Conservation (phyloP, 1,284 basidiomycete species). For the Pseudozyma thailandica region DNA sequence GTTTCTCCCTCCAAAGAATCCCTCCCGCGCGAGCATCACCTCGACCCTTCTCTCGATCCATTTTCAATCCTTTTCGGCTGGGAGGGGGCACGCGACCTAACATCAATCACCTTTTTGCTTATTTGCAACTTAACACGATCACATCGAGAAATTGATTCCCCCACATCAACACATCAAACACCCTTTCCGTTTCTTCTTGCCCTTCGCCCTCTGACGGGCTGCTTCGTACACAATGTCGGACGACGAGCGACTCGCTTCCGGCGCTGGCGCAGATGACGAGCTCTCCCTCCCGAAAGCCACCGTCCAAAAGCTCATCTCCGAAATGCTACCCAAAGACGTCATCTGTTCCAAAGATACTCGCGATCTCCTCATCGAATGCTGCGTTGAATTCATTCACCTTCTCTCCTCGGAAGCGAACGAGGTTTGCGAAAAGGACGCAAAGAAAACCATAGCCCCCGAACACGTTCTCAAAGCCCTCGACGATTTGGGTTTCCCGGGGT, state of each 20-base stretch:
- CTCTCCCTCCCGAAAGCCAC: constrained; percentile 95
- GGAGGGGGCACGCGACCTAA: neutral
- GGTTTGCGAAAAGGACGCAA: constrained; percentile 96
- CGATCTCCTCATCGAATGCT: constrained; percentile 95
- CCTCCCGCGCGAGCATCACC: no score
- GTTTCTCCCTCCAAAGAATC: no score
- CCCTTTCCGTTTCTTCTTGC: neutral
- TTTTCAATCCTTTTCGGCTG: neutral
- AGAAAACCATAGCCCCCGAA: constrained; percentile 98
- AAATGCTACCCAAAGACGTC: constrained; percentile 88
- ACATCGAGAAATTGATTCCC: neutral
- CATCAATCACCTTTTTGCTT: neutral
- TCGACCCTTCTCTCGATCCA: no score
- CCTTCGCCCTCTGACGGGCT: neutral
- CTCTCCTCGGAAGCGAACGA: constrained; percentile 98
- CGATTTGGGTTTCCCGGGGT: constrained; percentile 89
- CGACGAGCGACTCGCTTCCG: constrained; percentile 76
- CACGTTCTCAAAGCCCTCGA: constrained; percentile 93
- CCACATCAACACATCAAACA: neutral
- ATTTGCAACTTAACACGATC: neutral
- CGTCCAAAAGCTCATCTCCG: constrained; percentile 94
- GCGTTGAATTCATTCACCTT: constrained; percentile 98
- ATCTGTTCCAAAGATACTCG: constrained; percentile 93
- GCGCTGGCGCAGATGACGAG: constrained; percentile 81
- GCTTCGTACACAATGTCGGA: constrained; percentile 77